Evolutionary conservation across 2,329 filamentous ascomycete species (phyloP), one percentile per base, ranked within the genome.

Genomic region (Hirsutella rhossiliensis): DNA sequence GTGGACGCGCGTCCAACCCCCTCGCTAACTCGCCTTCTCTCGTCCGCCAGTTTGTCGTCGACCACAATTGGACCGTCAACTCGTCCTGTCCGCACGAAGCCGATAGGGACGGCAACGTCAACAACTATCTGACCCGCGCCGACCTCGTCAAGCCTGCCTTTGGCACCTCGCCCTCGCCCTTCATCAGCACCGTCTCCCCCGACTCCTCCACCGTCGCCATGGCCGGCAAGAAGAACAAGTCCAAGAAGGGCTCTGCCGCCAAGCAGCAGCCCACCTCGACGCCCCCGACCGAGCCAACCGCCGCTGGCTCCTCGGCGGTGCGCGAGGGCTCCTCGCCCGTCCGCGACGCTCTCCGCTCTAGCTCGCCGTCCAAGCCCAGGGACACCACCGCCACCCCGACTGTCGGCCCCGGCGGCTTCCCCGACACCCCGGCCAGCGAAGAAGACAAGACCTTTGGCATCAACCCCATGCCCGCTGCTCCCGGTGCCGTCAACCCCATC

Each of bases 21-120:
- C 23, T 27, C 23, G 23, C 23, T 27, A 9, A n/a, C 34, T 19
- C 34, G 18, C 11, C 18, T 15, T 45, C 47, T 54, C 44, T 13
- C 37, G n/a, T 44, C 11, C 34, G 30, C 9, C 62, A 96, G 90
- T 98, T 95, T 64, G 85, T 98, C 56, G 90, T 96, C 53, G 87
- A 98, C 75, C 87, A 85, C 54, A 78, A 76, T 54, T 98, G 92
- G 92, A 80, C 80, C 42, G 84, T 81, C 62, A 89, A 96, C 65
- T 78, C 82, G 55, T 79, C 80, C 47, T 84, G 82, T 37, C 84
- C 85, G 47, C 82, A 84, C 66, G 89, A 96, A 67, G 78, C 79
- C 58, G 90, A 96, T 71, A 75, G 76, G 52, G 73, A 80, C 57
- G 84, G 85, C 57, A 95, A 90, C 74, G 72, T 88, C 56, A 97